Evolutionary conservation across 805 yeast genomes (phyloP).

Genomic region (Tetrapisispora namnaoensis): DNA sequence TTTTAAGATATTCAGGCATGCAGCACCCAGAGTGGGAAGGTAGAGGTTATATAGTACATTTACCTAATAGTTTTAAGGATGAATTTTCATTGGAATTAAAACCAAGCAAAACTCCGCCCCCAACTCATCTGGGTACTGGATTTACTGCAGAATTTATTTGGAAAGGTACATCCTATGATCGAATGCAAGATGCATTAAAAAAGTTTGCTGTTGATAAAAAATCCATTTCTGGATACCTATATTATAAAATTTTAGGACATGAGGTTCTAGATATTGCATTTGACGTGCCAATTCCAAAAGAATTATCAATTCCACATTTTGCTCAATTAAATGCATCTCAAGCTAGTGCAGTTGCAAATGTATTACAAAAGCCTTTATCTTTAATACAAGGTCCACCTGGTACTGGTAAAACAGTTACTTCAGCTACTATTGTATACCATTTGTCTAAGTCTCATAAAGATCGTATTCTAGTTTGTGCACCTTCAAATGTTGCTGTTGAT

Average conservation of each 20-base stretch:
- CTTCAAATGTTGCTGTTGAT: constrained; percentile 92
- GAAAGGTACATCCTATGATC: constrained; percentile 73
- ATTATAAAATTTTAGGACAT: constrained; percentile 72
- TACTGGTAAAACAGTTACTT: constrained; percentile 91
- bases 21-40: constrained; percentile 60
- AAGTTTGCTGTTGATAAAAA: constrained; percentile 59
- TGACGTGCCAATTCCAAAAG: constrained; percentile 50
- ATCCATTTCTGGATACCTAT: constrained; percentile 64
- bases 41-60: constrained; percentile 56
- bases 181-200: constrained; percentile 75
- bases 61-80: constrained; percentile 59
- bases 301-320: constrained; percentile 54
- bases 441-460: constrained; percentile 51
- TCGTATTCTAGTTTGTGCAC: constrained; percentile 81
- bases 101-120: constrained; percentile 34
- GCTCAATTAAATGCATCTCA: constrained; percentile 71
- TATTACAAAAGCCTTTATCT: constrained; percentile 60
- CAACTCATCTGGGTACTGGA: constrained; percentile 49
- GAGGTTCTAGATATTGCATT: constrained; percentile 57
- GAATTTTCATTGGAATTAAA: constrained; percentile 63
- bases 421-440: constrained; percentile 80
- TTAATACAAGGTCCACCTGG: constrained; percentile 95
- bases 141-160: constrained; percentile 83
- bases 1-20: constrained; percentile 51
- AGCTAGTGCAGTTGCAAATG: constrained; percentile 61